Conservation (phyloP, 2,329 filamentous ascomycete genomes). For the Neofusicoccum cordaticola region DNA sequence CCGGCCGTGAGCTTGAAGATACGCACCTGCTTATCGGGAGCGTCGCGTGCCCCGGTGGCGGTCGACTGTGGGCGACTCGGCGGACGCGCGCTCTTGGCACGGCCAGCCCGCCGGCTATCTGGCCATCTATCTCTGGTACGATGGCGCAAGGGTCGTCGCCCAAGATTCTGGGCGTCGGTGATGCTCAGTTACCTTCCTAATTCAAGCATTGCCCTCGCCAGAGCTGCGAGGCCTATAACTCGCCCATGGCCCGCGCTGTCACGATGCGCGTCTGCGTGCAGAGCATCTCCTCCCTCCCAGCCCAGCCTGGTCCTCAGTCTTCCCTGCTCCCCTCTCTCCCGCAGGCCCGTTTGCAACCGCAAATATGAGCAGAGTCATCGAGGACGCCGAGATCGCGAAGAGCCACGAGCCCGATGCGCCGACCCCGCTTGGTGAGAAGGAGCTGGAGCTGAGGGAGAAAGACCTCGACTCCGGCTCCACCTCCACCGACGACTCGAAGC, state of each 20-base stretch:
- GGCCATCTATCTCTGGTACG: background rate
- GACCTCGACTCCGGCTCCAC: conserved; percentile 22
- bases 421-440: conserved; percentile 31
- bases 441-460: conserved; percentile 30
- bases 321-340: background rate
- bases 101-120: background rate
- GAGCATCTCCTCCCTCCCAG: background rate
- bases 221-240: background rate
- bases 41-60: background rate
- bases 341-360: background rate
- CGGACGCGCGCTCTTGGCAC: conserved; percentile 1
- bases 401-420: conserved; percentile 34
- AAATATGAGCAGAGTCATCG: conserved; percentile 1
- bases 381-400: conserved; percentile 31
- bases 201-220: background rate
- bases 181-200: conserved; percentile 7
- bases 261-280: background rate
- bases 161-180: background rate
- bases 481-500: conserved; percentile 36
- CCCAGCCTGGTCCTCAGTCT: background rate
- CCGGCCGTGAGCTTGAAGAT: conserved; percentile 6
- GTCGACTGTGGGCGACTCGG: background rate
- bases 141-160: background rate
- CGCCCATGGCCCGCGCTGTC: background rate
- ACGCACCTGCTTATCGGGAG: conserved; percentile 3